Base-by-base conservation (phyloP, 179 eudicot species). In the Patellifolia procumbens region DNA sequence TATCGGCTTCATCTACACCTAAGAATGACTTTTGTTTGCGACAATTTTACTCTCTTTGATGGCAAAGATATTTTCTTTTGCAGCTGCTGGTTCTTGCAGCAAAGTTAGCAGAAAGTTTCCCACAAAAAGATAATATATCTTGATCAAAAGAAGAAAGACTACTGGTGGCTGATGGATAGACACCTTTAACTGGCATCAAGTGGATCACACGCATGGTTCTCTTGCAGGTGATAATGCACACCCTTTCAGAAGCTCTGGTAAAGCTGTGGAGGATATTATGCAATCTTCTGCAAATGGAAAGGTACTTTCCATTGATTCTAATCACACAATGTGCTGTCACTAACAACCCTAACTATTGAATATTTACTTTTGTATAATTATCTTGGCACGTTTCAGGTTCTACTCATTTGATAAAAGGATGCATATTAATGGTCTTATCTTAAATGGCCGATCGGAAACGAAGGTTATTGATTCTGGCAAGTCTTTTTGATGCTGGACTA, bases 221-320 rank as follows among this genome's bases (percentile, higher is more conserved):
- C 67, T 19, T 61, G 17, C 46, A 19, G 59, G 29, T 16, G 20
- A 19, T 17, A 20, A n/a, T 61, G 39, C 52, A 5, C 68, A 28
- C 20, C 16, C 42, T 29, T 19, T 35, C 45, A 45, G 12, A 64
- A 24, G 45, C 37, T 13, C 4, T 24, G 55, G 86, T 75, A 91
- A 84, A 79, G 78, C 84, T 64, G 88, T 95, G 82, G 89, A 87
- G 74, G 95, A 85, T 59, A 88, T 89, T 48, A 86, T 88, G 92
- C 95, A 93, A 80, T 81, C 90, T 70, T 82, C 92, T 86, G 83
- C 83, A 75, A 84, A 88, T 52, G 15, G 88, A 31, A 48, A 70
- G 73, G 73, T 49, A 37, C n/a, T 48, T 48, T 28, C 46, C 24
- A 28, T 29, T 29, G 22, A 28, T 69, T 35, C 37, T 55, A 26